Percentiles rank a stretch among this genome's conserved stretches.
These are phyloP conservation scores for Sclerotinia spermophila DNA, from an alignment of 2,329 filamentous ascomycete species.

Conservation along the genomic window DNA sequence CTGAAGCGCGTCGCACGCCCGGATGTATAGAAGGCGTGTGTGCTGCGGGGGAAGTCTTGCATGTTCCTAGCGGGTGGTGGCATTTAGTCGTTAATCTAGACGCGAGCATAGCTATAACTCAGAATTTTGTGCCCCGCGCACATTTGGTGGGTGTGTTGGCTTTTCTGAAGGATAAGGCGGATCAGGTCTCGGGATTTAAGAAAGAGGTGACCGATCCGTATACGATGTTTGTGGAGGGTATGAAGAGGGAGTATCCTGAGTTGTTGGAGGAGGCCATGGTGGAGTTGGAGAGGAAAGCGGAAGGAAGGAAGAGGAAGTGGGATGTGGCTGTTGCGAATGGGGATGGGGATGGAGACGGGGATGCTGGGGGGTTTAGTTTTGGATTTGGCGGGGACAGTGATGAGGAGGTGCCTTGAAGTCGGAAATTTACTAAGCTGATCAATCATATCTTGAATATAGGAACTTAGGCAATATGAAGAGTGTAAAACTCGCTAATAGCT, in stretches of 20 bases:
- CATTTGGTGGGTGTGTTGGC: conserved; percentile 72
- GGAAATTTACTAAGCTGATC: not conserved
- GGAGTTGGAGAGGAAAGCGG: conserved; percentile 59
- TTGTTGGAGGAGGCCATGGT: conserved; percentile 63
- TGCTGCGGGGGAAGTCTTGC: conserved; percentile 75
- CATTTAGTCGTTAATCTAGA: conserved; percentile 91
- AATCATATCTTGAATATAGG: not conserved
- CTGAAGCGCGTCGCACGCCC: conserved; percentile 68
- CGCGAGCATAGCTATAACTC: conserved; percentile 80
- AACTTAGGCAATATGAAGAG: not conserved
- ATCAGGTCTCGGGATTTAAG: conserved; percentile 84
- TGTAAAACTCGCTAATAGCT: not conserved
- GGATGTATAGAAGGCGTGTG: conserved; percentile 87
- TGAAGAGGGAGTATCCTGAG: conserved; percentile 61
- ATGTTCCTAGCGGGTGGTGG: conserved; percentile 96
- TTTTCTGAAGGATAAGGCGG: conserved; percentile 76
- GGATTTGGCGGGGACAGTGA: conserved; percentile 57
- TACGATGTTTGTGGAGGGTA: conserved; percentile 66
- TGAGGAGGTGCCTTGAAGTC: conserved; percentile 41
- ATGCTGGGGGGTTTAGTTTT: conserved; percentile 57
- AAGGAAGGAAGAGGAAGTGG: conserved; percentile 79
- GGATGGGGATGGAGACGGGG: conserved; percentile 38
- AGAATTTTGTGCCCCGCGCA: conserved; percentile 81
- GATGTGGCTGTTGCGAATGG: conserved; percentile 64
- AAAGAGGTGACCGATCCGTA: conserved; percentile 69